phyloP scores from a whole-genome alignment of 441 rosid species.

The Euphorbia schlechtendalii region DNA sequence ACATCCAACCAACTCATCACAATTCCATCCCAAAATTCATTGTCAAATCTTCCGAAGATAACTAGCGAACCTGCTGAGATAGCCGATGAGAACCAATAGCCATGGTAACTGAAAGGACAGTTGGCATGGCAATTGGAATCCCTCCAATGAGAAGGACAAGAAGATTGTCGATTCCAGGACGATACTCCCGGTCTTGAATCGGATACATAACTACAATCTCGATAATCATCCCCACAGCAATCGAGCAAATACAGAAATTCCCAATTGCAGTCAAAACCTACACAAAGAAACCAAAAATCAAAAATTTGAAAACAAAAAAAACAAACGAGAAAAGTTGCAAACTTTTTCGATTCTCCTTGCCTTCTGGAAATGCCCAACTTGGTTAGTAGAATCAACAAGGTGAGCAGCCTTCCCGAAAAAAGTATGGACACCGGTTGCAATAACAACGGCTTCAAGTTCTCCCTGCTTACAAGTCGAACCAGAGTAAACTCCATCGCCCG shows the following conservation, averaged over 20 bases:
- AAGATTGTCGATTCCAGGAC: conserved; percentile 94
- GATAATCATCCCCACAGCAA: conserved; percentile 83
- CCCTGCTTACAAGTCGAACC: conserved; percentile 98
- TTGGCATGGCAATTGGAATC: conserved; percentile 98
- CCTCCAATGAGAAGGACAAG: conserved; percentile 96
- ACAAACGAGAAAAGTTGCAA: conserved; percentile 1
- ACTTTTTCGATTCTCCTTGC: conserved; percentile 26
- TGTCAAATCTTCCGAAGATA: conserved; percentile 10
- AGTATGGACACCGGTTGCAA: conserved; percentile 92
- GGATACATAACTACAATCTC: conserved; percentile 95
- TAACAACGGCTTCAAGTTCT: conserved; percentile 87
- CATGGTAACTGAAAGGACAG: conserved; percentile 92
- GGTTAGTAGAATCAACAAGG: conserved; percentile 90
- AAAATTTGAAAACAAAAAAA: conserved; percentile 1
- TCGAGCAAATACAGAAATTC: too few species aligned
- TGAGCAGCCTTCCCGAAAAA: conserved; percentile 97
- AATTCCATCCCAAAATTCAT: conserved; percentile 10
- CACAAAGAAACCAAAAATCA: conserved; percentile 14
- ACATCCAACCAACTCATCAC: conserved; percentile 2
- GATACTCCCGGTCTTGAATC: conserved; percentile 79
- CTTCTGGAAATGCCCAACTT: conserved; percentile 98
- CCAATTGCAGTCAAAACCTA: conserved; percentile 97
- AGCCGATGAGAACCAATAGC: conserved; percentile 92
- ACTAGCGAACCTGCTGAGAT: conserved; percentile 69
- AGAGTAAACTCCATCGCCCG: conserved; percentile 91